Evolutionary conservation across 75 land plant species (phyloP), one percentile per base, ranked within the genome.

Genomic region (Chamaecyparis obtusa): DNA sequence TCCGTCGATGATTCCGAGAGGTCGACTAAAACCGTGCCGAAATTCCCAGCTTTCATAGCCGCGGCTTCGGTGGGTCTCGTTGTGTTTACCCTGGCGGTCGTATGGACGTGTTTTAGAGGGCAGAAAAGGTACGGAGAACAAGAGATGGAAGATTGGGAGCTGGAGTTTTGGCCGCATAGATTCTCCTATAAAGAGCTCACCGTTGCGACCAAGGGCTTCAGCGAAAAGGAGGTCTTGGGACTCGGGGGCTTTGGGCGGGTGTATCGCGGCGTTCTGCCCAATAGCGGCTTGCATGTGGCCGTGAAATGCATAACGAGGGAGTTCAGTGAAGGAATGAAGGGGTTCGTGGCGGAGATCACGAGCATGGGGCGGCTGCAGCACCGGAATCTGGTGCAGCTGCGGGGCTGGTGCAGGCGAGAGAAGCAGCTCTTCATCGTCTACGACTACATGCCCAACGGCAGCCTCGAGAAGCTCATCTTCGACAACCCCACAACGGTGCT

Each of bases 321-420:
- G 0, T 93, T 44, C 54, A 3, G 33, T 3, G 51, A 94, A 82
- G 97, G 97, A 3, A 92, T 88, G 90, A 83, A 72, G 75, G 95
- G 93, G 57, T 95, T 95, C 87, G 75, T 95, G 1, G 88, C 95
- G 0, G 97, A 95, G 89, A 87, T 95, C 19, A 84, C 88, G 9
- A 93, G 89, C 84, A 79, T 94, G 72, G 90, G 95, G 44, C 85
- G 90, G 49, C 90, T 95, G 36, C 85, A 95, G 15, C 97, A 95
- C 87, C 90, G 94, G 51, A 94, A 95, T 77, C 57, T 95, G 39
- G 95, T 94, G 33, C 92, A 85, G 15, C 88, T 95, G 14, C 86
- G 88, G 27, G 97, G 97, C 3, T 95, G 91, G 86, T 94, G 97
- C 91, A 84, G 90, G 46, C 55, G 91, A 0, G 84, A 86, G 14